A percentile compares a stretch with the other conserved stretches of the same genome.
Evolutionary conservation across 2,329 filamentous ascomycete genomes (phyloP).

Genomic region (Sordariomycetes sp.): DNA sequence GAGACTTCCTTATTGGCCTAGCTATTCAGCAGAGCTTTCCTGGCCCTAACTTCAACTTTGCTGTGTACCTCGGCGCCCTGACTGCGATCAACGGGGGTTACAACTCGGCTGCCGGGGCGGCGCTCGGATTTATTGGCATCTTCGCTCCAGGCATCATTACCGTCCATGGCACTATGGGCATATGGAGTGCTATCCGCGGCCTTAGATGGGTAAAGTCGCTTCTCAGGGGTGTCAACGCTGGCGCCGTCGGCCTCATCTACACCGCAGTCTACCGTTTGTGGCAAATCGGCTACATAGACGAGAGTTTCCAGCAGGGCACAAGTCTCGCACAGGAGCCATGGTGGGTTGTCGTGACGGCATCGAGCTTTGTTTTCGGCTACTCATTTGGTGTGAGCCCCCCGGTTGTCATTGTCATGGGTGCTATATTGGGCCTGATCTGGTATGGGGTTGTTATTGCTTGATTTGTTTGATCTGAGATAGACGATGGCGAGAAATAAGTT

Average conservation of each 20-base stretch:
- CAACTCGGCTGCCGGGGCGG: constrained; percentile 28
- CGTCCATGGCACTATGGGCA: constrained; percentile 38
- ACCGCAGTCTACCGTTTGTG: constrained; percentile 54
- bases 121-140: constrained; percentile 31
- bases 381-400: constrained; percentile 20
- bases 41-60: constrained; percentile 35
- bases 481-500: no score
- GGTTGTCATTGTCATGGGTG: constrained; percentile 20
- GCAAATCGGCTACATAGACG: constrained; percentile 44
- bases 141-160: constrained; percentile 38
- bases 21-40: constrained; percentile 64
- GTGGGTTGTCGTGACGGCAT: constrained; percentile 50
- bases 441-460: constrained; percentile 15
- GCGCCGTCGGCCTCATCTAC: constrained; percentile 50
- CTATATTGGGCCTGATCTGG: constrained; percentile 18
- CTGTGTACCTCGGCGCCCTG: constrained; percentile 42
- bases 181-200: constrained; percentile 41
- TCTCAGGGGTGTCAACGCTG: constrained; percentile 46
- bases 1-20: constrained; percentile 63
- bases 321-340: constrained; percentile 48
- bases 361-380: constrained; percentile 19
- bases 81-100: constrained; percentile 26
- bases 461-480: not conserved
- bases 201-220: constrained; percentile 34
- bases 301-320: constrained; percentile 33